Evolutionary conservation across 2,329 filamentous ascomycete species (phyloP).

Genomic region (Stenocarpella maydis): DNA sequence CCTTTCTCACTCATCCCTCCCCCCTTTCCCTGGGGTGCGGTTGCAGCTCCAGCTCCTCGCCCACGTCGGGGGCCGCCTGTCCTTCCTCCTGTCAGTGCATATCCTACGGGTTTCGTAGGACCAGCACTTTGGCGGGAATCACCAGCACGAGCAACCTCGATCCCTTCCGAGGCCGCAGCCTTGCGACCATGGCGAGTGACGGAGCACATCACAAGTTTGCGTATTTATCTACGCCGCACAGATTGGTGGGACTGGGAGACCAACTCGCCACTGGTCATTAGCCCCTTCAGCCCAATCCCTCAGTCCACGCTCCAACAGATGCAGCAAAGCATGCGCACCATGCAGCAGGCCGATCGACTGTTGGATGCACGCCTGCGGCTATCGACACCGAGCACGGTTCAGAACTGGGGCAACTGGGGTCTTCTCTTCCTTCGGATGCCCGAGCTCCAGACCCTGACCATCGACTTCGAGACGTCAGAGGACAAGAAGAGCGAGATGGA

Average conservation of each 20-base stretch:
- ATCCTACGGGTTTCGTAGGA: not conserved
- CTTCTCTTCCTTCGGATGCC: slow-evolving; percentile 26
- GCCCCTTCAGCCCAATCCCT: not conserved
- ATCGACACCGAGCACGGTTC: not conserved
- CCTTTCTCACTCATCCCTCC: not conserved
- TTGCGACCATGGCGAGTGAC: slow-evolving; percentile 13
- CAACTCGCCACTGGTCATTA: slow-evolving; percentile 18
- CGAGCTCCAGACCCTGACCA: slow-evolving; percentile 21
- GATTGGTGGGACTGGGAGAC: slow-evolving; percentile 27
- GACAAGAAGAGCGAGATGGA: slow-evolving; percentile 29
- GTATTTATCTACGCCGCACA: slow-evolving; percentile 24
- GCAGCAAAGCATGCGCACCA: not conserved
- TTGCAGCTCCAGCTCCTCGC: not conserved
- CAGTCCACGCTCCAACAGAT: not conserved
- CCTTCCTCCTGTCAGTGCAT: not conserved
- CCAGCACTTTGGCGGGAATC: not conserved
- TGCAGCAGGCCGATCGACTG: not conserved
- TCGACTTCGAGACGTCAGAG: slow-evolving; percentile 30
- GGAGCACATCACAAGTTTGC: slow-evolving; percentile 21
- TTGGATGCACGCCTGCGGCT: not conserved
- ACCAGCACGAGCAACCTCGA: not conserved
- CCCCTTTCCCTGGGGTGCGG: too few species aligned
- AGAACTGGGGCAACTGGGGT: slow-evolving; percentile 12
- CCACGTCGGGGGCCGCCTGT: not conserved
- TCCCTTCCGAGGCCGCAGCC: not conserved